Base-by-base conservation (phyloP, 73 alveolate species). In the Paramecium caudatum region DNA sequence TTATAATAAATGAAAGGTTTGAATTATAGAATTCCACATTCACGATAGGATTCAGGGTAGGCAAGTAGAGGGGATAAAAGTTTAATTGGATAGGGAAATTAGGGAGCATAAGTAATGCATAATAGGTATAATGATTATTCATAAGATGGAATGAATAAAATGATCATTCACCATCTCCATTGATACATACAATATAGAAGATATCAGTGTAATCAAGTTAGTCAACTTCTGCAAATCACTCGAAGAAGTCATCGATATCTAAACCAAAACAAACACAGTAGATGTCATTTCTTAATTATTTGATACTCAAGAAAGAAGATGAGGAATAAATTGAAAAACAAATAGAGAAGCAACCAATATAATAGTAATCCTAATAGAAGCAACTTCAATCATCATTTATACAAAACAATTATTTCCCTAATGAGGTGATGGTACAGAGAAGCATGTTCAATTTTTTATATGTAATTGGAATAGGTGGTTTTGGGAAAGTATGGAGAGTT, bases 401-500 rank as follows among this genome's bases (percentile, higher is more conserved):
- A 43, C 30, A 55, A 55, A 55, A 55, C 30, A 55, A 55, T 10
- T 55, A 55, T 43, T 55, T 55, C 21, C 80, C 80, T 1, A 55
- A 37, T 37, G 88, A 74, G 16, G 88, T 74, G 7, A 15, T 37
- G 2, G 62, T 93, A 41, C 69, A 46, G 48, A 95, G 84, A 87
- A 90, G 87, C 90, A 61, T 49, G 85, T 95, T 95, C 82, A 93
- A 95, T 87, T 92, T 92, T 80, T 46, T 90, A 2, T 91, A 91
- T 19, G 88, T 74, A 17, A 91, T 95, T 25, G 98, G 98, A 7
- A 82, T 90, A 82, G 98, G 98, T 3, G 97, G 96, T 23, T 95
- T 95, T 80, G 96, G 98, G 3, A 90, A 93, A 82, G 98, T 95
- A 21, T 95, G 98, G 98, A 95, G 91, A 93, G 95, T 95, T 10